Evolutionary conservation across 345 rosid species (phyloP).

Genomic region (Aegle marmelos): DNA sequence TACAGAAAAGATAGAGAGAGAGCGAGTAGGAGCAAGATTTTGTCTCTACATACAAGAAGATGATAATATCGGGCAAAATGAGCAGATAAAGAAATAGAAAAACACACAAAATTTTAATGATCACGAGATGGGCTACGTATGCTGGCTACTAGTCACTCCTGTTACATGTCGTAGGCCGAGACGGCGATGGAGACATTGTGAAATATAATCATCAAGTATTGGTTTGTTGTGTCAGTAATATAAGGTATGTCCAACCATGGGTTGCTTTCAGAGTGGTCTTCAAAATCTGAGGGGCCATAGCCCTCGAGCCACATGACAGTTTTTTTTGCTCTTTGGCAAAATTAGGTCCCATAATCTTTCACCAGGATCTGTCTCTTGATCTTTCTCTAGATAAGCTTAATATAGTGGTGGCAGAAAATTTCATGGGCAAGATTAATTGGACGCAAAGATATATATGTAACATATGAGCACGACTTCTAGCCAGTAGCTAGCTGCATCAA

Average conservation of each 20-base stretch:
- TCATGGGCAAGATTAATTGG: conserved; percentile 17
- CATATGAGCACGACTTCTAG: neutral
- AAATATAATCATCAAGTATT: conserved; percentile 13
- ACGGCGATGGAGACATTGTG: conserved; percentile 27
- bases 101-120: conserved; percentile 21
- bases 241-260: conserved; percentile 28
- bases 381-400: conserved; percentile 2
- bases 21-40: neutral
- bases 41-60: conserved; percentile 4
- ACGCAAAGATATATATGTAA: neutral
- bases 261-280: conserved; percentile 33
- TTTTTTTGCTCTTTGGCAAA: conserved; percentile 8
- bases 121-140: conserved; percentile 43
- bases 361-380: conserved; percentile 10
- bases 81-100: neutral
- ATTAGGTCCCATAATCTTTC: conserved; percentile 20
- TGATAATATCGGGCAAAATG: conserved; percentile 1
- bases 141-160: conserved; percentile 29
- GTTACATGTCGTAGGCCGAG: conserved; percentile 20
- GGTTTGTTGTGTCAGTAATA: conserved; percentile 2
- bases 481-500: too few species aligned
- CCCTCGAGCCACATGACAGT: conserved; percentile 15
- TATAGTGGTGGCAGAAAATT: conserved; percentile 18
- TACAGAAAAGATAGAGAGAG: neutral
- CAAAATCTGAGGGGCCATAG: conserved; percentile 31